These are phyloP conservation scores for Malania oleifera DNA, from an alignment of 164 flowering plant species.

Conservation along the genomic window DNA sequence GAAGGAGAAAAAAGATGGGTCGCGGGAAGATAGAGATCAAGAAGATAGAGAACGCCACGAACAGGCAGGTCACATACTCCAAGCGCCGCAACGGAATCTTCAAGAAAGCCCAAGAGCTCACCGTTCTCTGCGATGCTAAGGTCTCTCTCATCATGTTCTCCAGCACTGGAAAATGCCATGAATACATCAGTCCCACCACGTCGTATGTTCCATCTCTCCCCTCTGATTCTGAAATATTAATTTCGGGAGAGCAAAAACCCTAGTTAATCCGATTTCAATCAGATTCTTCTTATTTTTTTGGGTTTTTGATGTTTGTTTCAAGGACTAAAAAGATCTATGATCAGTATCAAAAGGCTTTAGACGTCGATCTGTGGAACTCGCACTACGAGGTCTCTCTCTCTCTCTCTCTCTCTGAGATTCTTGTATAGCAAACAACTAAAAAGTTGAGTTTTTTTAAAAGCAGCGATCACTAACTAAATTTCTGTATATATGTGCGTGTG, in stretches of 20 bases:
- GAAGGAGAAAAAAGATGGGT: constrained; percentile 38
- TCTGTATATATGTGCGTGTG: no score
- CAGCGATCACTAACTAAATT: no score
- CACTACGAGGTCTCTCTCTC: constrained; percentile 50
- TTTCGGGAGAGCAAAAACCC: no score
- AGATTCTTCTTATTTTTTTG: neutral
- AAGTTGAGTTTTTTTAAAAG: no score
- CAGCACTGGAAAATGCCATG: constrained; percentile 33
- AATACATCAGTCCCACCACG: constrained; percentile 46
- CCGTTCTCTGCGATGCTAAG: constrained; percentile 66
- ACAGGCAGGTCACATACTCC: constrained; percentile 71
- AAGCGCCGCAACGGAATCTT: constrained; percentile 64
- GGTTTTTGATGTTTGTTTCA: neutral
- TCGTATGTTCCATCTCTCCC: constrained; percentile 28
- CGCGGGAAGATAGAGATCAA: constrained; percentile 73
- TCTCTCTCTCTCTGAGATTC: neutral
- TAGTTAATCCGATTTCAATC: no score
- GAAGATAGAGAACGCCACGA: constrained; percentile 58
- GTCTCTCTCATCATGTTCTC: constrained; percentile 64
- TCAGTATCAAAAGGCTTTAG: constrained; percentile 44
- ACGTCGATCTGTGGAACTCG: constrained; percentile 51
- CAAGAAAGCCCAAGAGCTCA: constrained; percentile 70
- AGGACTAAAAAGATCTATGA: constrained; percentile 61
- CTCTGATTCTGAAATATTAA: no score
- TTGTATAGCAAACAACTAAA: no score